A percentile compares a stretch with the other conserved stretches of the same genome.
phyloP scores from a whole-genome alignment of 495 filamentous ascomycete species.

The Talaromyces liani region DNA sequence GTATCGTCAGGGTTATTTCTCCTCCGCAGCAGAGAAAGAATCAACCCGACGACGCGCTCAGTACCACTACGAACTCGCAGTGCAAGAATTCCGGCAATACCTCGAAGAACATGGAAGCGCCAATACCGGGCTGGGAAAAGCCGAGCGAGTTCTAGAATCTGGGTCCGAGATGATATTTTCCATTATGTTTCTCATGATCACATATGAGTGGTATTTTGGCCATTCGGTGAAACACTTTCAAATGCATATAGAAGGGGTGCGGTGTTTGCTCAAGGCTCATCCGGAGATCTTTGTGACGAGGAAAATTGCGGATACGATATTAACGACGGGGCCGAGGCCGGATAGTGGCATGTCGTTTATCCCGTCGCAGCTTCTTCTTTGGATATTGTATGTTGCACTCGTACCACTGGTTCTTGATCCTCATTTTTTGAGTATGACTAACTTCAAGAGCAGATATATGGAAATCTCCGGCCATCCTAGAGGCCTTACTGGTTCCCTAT shows the following conservation, averaged over 20 bases:
- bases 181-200: slow-evolving; percentile 36
- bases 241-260: slow-evolving; percentile 33
- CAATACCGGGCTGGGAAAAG: slow-evolving; percentile 19
- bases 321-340: slow-evolving; percentile 16
- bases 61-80: slow-evolving; percentile 34
- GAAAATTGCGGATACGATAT: slow-evolving; percentile 27
- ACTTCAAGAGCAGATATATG: slow-evolving; percentile 25
- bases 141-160: slow-evolving; percentile 16
- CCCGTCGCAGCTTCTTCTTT: slow-evolving; percentile 31
- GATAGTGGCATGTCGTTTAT: slow-evolving; percentile 29
- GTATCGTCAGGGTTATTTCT: slow-evolving; percentile 28
- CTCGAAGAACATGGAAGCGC: slow-evolving; percentile 12
- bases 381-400: slow-evolving; percentile 26
- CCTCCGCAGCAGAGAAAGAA: slow-evolving; percentile 23
- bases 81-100: slow-evolving; percentile 35
- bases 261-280: slow-evolving; percentile 32
- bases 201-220: slow-evolving; percentile 38
- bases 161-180: slow-evolving; percentile 34
- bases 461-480: slow-evolving; percentile 27
- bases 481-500: slow-evolving; percentile 29
- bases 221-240: slow-evolving; percentile 34
- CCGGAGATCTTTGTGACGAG: slow-evolving; percentile 30
- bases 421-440: not conserved
- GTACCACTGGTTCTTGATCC: not conserved
- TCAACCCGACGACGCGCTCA: slow-evolving; percentile 31